A percentile compares a stretch with the other conserved stretches of the same genome.
Evolutionary conservation across 2,329 filamentous ascomycete species (phyloP).

Genomic region (Plectosphaerella cucumerina): DNA sequence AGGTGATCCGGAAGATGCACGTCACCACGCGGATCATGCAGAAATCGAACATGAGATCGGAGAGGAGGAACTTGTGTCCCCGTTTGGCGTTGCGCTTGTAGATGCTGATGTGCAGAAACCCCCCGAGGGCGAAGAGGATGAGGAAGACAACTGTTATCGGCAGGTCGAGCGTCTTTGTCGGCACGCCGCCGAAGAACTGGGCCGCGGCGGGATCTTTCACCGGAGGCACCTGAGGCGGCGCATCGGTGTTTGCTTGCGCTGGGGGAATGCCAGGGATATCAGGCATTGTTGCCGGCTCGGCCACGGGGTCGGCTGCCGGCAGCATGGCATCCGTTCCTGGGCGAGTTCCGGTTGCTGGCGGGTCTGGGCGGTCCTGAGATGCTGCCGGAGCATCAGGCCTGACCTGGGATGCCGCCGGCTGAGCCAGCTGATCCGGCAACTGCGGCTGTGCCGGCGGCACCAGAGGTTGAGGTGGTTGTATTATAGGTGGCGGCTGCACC

Average conservation of each 20-base stretch:
- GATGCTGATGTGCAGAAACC: conserved; percentile 17
- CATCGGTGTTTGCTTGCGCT: neutral
- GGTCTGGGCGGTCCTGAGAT: no score
- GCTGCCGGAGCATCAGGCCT: no score
- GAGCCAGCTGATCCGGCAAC: no score
- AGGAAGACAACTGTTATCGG: conserved; percentile 19
- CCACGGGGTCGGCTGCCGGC: neutral
- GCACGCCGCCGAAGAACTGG: conserved; percentile 9
- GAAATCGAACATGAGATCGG: conserved; percentile 29
- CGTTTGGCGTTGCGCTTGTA: conserved; percentile 23
- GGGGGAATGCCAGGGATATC: neutral
- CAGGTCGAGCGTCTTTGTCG: conserved; percentile 14
- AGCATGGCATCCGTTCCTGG: neutral
- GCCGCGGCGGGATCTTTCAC: conserved; percentile 7
- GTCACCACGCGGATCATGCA: conserved; percentile 28
- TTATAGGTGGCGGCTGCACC: neutral
- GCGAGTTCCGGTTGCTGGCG: no score
- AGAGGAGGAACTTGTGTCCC: conserved; percentile 33
- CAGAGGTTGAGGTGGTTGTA: no score
- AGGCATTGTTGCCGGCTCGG: no score
- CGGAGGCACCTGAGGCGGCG: neutral
- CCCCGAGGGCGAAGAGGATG: conserved; percentile 16
- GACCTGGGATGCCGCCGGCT: no score
- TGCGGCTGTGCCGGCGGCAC: no score
- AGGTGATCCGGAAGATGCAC: conserved; percentile 29